Conservation (phyloP, 768 basidiomycete species). For the Dentipellis sp. region DNA sequence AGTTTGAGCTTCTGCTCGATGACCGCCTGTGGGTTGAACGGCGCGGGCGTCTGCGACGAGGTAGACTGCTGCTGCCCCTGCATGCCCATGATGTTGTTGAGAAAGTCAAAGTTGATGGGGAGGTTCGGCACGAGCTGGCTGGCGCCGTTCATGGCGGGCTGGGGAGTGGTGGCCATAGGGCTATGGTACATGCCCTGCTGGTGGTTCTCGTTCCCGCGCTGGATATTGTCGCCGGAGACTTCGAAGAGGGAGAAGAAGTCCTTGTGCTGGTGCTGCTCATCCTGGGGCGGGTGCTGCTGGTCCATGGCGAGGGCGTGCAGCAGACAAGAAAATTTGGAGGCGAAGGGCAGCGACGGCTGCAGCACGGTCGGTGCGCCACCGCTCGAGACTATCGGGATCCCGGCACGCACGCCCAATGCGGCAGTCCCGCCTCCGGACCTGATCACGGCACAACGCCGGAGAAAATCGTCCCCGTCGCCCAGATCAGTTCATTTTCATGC, state of each 20-base stretch:
- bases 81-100: slow-evolving; percentile 44
- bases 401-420: background rate
- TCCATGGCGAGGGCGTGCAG: slow-evolving; percentile 6
- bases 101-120: slow-evolving; percentile 34
- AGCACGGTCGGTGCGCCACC: no score
- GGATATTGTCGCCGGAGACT: slow-evolving; percentile 6
- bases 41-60: slow-evolving; percentile 19
- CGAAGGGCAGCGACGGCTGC: no score
- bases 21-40: slow-evolving; percentile 36
- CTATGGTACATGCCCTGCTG: slow-evolving; percentile 11
- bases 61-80: slow-evolving; percentile 22
- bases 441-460: no score
- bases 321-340: no score
- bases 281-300: slow-evolving; percentile 4
- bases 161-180: slow-evolving; percentile 6
- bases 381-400: background rate
- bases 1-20: slow-evolving; percentile 75
- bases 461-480: no score
- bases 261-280: slow-evolving; percentile 16
- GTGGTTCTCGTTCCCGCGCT: slow-evolving; percentile 13
- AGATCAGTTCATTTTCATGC: no score
- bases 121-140: slow-evolving; percentile 13
- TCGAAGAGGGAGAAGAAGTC: slow-evolving; percentile 24
- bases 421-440: no score
- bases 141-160: slow-evolving; percentile 12